Evolutionary conservation across 495 filamentous ascomycete genomes (phyloP).

Genomic region (Aspergillus nidulans): DNA sequence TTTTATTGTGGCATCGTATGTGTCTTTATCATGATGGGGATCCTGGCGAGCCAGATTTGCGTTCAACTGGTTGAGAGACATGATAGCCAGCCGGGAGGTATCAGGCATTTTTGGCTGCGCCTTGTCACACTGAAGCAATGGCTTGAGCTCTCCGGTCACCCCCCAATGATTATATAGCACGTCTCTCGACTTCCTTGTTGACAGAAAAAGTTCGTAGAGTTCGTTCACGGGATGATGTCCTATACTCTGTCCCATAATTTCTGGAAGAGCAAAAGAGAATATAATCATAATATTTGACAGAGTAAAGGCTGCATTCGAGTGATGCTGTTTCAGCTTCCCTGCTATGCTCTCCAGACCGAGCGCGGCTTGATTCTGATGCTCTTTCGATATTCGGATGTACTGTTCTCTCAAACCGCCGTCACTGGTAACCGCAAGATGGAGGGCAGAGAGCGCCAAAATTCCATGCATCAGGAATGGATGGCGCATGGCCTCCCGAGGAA

Average conservation of each 20-base stretch:
- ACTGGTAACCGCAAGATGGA: constrained; percentile 35
- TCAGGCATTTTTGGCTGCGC: constrained; percentile 30
- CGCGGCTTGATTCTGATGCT: constrained; percentile 38
- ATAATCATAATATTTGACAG: constrained; percentile 43
- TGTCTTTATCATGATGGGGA: constrained; percentile 25
- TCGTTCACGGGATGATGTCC: constrained; percentile 31
- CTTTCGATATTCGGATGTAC: constrained; percentile 28
- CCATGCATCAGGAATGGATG: constrained; percentile 47
- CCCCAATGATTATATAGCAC: constrained; percentile 32
- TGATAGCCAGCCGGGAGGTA: constrained; percentile 34
- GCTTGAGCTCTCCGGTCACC: constrained; percentile 32
- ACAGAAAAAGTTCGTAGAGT: constrained; percentile 38
- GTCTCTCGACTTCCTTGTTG: constrained; percentile 37
- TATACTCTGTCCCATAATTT: constrained; percentile 15
- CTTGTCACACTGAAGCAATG: constrained; percentile 23
- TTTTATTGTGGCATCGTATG: constrained; percentile 28
- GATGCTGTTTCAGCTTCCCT: constrained; percentile 25
- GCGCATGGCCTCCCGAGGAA: constrained; percentile 41
- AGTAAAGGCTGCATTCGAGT: constrained; percentile 44
- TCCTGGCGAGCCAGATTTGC: constrained; percentile 21
- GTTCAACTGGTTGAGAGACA: constrained; percentile 28
- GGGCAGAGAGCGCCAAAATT: constrained; percentile 45
- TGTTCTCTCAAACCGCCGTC: constrained; percentile 14
- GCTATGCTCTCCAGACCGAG: constrained; percentile 25
- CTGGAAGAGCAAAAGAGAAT: constrained; percentile 40